Base-by-base conservation (phyloP, 106 monocot genomes). In the Dendrobium chrysotoxum region DNA sequence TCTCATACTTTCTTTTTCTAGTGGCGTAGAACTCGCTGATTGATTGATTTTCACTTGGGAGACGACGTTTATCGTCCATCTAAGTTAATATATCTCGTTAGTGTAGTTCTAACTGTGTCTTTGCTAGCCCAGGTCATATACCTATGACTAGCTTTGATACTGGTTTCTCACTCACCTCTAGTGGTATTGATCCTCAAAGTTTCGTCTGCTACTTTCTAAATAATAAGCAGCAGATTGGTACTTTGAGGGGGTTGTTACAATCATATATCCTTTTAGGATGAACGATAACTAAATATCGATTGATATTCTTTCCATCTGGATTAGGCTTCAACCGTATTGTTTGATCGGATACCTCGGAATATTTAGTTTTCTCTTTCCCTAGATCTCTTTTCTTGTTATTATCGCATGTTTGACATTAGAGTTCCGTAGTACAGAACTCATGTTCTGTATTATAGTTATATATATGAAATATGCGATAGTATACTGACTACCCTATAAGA, bases 311-410 rank as follows among this genome's bases (percentile, higher is more conserved):
- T 23, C 58, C 58, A 23, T 67, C 67, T 67, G 30, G 30, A 30
- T 30, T 30, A 30, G 30, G 30, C 30, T 30, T 30, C 30, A 30
- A 30, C 30, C 30, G 30, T 30, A 30, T 30, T 30, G 10, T 28
- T 67, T 28, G 25, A 67, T 28, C 67, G 58, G 58, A 67, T 7
- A 67, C 67, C 67, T 67, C 67, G 67, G 25, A 67, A 67, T 67
- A 15, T 28, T 67, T 17, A 15, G 67, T 68, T 28, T 68, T 68
- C 67, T 68, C 67, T 68, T 68, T 68, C 67, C 67, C 67, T 68
- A 68, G 28, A 68, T 68, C 67, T 28, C 67, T 68, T 68, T 68
- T 68, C 67, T 68, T 68, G 67, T 68, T 68, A 68, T 68, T 68
- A 7, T 68, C 67, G 67, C 67, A 68, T 68, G 25, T 68, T 61